These are phyloP conservation scores for Sarocladiaceae sp. DNA, from an alignment of 2,329 filamentous ascomycete species.

Conservation along the genomic window DNA sequence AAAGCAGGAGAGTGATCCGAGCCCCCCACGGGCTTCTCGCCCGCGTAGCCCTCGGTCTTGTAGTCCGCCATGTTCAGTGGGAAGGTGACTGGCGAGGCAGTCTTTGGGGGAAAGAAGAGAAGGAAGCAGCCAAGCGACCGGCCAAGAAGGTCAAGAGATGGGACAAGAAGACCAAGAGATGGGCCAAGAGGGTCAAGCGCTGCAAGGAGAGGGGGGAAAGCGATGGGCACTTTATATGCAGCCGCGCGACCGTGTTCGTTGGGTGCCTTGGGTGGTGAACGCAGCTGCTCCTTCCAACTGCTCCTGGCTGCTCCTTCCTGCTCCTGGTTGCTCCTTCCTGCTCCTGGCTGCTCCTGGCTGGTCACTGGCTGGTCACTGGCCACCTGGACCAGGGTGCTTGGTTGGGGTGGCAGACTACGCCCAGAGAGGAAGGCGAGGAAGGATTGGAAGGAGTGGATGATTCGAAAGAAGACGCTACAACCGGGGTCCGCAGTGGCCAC, in stretches of 20 bases:
- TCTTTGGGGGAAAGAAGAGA: conserved; percentile 9
- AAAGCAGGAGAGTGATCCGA: neutral
- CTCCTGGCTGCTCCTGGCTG: neutral
- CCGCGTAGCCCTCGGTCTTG: neutral
- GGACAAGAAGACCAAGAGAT: neutral
- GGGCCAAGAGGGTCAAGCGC: neutral
- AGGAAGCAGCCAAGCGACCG: neutral
- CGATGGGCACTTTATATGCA: neutral
- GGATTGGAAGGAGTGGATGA: neutral
- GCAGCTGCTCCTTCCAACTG: neutral
- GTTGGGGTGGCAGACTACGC: neutral
- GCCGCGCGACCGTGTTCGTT: neutral
- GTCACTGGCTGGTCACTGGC: neutral
- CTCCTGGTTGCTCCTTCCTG: neutral
- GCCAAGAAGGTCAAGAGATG: neutral
- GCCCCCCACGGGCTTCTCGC: neutral
- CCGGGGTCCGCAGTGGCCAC: too few species aligned
- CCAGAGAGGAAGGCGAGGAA: neutral
- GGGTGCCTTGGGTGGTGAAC: neutral
- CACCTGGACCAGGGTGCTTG: neutral
- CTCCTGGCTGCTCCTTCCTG: neutral
- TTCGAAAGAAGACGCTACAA: neutral
- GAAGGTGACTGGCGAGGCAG: neutral
- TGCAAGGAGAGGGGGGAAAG: neutral
- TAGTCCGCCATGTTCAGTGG: neutral